Percentiles rank a stretch among this genome's conserved stretches.
phyloP scores from a whole-genome alignment of 371 early-diverging fungal species.

The Apophysomyces ossiformis region DNA sequence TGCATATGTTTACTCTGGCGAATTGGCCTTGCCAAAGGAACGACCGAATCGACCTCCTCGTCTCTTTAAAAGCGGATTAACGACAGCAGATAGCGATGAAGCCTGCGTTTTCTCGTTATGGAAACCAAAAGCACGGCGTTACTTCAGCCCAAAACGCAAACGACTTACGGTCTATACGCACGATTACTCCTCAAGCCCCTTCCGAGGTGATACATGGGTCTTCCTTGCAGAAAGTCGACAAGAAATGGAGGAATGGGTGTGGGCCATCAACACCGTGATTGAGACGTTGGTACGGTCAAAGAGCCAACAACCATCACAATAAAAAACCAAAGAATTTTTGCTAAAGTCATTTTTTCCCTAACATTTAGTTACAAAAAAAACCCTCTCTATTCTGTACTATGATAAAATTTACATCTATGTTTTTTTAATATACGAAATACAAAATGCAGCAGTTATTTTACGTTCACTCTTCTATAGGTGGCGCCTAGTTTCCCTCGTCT shows the following conservation, averaged over 20 bases:
- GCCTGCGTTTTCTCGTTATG: conserved; percentile 65
- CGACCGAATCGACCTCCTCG: conserved; percentile 38
- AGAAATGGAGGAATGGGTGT: conserved; percentile 56
- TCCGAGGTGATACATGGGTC: conserved; percentile 31
- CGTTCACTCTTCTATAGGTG: conserved; percentile 4
- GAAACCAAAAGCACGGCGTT: conserved; percentile 46
- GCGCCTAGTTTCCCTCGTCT: conserved; percentile 7
- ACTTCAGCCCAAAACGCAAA: conserved; percentile 40
- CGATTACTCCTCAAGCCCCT: conserved; percentile 25
- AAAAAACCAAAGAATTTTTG: background rate
- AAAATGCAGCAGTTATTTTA: background rate
- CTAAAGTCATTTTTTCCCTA: background rate
- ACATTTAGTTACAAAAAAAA: no score
- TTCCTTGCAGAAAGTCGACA: conserved; percentile 43
- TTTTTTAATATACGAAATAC: background rate
- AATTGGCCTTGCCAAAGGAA: conserved; percentile 35
- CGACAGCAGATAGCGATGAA: conserved; percentile 49
- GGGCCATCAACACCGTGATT: conserved; percentile 43
- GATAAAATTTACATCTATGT: conserved; percentile 5
- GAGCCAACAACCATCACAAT: background rate
- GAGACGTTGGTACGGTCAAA: conserved; percentile 38
- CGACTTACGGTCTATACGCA: conserved; percentile 32
- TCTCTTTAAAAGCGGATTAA: conserved; percentile 54
- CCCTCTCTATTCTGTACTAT: no score
- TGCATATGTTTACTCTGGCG: conserved; percentile 62